Evolutionary conservation across 768 basidiomycete genomes (phyloP), one percentile per base, ranked within the genome.

Genomic region (Mrakia blollopis): DNA sequence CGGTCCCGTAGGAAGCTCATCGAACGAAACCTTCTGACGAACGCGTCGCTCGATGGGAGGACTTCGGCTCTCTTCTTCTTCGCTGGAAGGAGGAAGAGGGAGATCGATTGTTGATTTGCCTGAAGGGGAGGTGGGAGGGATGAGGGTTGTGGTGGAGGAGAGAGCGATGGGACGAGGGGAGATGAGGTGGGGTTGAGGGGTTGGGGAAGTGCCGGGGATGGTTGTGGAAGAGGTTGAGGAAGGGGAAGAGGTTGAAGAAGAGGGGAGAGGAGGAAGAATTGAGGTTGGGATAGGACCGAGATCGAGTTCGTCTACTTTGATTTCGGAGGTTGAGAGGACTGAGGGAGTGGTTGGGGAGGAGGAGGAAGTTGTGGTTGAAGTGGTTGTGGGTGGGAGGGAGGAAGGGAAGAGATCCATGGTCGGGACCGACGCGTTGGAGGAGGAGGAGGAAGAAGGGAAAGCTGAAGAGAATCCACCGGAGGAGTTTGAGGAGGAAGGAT

Each of bases 241-340:
- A n/a, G n/a, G 72, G 61, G 44, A 69, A 44, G n/a, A 71, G 77
- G 7, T 54, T 52, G 44, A 81, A 74, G 73, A 28, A 39, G n/a
- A n/a, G 72, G 61, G 44, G 72, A 44, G n/a, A 71, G 77, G 7
- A 61, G 60, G 44, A 81, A 74, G 73, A 28, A 39, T 72, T 1
- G 73, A 74, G 4, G 41, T 13, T 57, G 75, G 68, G 39, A 76
- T 76, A 2, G 82, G 82, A 25, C 84, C 84, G 0, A 83, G 81
- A 77, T 84, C 84, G 61, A 84, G 79, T 68, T 84, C 84, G 73
- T 84, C 84, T 14, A 84, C 84, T 73, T 81, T 70, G 5, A 82
- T 79, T 73, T 83, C 82, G 78, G 82, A 80, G 54, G 79, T 81
- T 80, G 60, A 80, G 28, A 78, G 68, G 32, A 28, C 14, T 25